Conservation (phyloP, 139 green algal species). For the Coelastrella sp. region DNA sequence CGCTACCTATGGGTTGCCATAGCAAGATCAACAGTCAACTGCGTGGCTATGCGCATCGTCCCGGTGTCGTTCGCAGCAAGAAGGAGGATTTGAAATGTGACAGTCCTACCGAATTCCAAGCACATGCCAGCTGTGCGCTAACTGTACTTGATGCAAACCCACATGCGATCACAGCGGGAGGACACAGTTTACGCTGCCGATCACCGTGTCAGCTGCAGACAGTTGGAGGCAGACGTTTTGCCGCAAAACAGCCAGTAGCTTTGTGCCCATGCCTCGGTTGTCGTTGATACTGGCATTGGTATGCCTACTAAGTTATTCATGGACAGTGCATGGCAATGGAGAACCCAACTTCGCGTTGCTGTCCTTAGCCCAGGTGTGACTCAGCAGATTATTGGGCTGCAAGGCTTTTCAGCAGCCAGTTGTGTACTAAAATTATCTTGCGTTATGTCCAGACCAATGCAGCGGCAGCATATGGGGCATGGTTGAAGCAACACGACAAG, state of each 20-base stretch:
- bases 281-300: background rate
- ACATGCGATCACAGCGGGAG: too few relatives aligned
- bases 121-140: too few relatives aligned
- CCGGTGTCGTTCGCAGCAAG: background rate
- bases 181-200: too few relatives aligned
- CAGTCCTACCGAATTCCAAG: too few relatives aligned
- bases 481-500: slow-evolving; percentile 59
- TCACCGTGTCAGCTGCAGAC: too few relatives aligned
- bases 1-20: background rate
- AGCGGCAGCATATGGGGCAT: slow-evolving; percentile 40
- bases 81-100: background rate
- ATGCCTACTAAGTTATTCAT: background rate
- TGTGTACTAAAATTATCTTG: too few relatives aligned
- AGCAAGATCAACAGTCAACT: background rate
- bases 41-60: background rate
- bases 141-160: too few relatives aligned
- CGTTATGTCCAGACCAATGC: background rate
- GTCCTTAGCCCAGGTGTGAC: background rate
- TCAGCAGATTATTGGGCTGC: background rate
- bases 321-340: background rate
- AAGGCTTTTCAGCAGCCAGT: too few relatives aligned
- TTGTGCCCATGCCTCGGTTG: background rate
- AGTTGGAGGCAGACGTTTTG: too few relatives aligned
- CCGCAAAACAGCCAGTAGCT: background rate
- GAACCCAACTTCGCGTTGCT: background rate